Evolutionary conservation across 202 grass and related monocot species (phyloP).

Genomic region (Zizania palustris): DNA sequence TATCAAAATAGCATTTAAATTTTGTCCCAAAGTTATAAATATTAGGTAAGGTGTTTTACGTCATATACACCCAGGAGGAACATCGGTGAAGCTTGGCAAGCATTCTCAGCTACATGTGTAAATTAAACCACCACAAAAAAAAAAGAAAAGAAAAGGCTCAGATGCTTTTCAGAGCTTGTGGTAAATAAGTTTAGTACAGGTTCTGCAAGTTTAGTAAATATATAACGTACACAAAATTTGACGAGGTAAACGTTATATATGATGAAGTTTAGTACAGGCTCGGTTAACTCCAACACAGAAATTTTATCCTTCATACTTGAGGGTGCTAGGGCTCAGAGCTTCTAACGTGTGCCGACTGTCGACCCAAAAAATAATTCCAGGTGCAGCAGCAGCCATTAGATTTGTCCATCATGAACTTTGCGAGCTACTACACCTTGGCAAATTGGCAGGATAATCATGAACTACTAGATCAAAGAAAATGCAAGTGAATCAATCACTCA

Average conservation of each 20-base stretch:
- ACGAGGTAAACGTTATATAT: background rate
- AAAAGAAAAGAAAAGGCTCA: no score
- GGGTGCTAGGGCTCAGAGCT: background rate
- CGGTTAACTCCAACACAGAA: background rate
- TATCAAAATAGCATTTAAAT: no score
- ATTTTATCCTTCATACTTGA: background rate
- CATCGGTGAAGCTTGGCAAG: no score
- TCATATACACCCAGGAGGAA: no score
- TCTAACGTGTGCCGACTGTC: background rate
- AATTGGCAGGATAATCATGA: background rate
- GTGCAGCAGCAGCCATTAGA: background rate
- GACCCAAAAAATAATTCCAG: background rate
- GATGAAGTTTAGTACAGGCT: background rate
- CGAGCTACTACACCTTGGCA: background rate
- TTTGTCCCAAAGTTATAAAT: no score
- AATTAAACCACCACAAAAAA: no score
- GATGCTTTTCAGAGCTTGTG: no score
- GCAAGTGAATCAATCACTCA: conserved; percentile 45
- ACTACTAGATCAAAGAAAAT: background rate
- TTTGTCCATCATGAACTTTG: background rate
- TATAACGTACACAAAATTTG: background rate
- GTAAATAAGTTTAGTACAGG: no score
- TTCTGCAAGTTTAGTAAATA: no score
- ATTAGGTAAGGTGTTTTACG: no score
- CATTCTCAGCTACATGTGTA: no score